Evolutionary conservation across 2,329 filamentous ascomycete genomes (phyloP).

Genomic region (Colletotrichum spinosum): DNA sequence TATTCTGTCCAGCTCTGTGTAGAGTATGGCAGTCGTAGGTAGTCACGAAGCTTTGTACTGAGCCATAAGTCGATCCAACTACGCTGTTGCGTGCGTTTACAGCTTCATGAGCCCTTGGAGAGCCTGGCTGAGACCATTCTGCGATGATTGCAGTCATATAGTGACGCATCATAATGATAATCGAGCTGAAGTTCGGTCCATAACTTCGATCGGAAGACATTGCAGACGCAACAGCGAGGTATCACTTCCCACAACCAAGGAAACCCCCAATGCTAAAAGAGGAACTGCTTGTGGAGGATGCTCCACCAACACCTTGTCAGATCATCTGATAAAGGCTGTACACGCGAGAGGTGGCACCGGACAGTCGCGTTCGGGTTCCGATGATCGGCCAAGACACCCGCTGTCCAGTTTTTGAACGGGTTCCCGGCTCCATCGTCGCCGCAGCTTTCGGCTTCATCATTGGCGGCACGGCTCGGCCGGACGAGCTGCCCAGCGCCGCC

Average conservation of each 20-base stretch:
- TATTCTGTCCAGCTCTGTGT: too few relatives aligned
- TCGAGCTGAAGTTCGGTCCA: too few relatives aligned
- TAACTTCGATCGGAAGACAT: too few relatives aligned
- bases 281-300: constrained; percentile 3
- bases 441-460: constrained; percentile 6
- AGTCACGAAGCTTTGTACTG: too few relatives aligned
- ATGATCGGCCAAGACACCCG: constrained; percentile 9
- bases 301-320: constrained; percentile 29
- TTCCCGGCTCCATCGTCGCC: constrained; percentile 11
- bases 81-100: too few relatives aligned
- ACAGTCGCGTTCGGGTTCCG: constrained; percentile 3
- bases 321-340: constrained; percentile 33
- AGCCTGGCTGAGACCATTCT: too few relatives aligned
- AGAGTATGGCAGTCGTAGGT: too few relatives aligned
- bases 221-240: background rate
- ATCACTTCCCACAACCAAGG: constrained; percentile 6
- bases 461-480: constrained; percentile 14
- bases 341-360: background rate
- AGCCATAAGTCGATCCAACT: too few relatives aligned
- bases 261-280: constrained; percentile 13
- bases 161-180: too few relatives aligned
- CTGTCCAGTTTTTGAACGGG: background rate
- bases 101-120: too few relatives aligned
- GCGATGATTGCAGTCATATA: too few relatives aligned
- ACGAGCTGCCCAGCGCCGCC: background rate